These are phyloP conservation scores for Scheffersomyces insectosa DNA, from an alignment of 1,139 yeast species.

Conservation along the genomic window DNA sequence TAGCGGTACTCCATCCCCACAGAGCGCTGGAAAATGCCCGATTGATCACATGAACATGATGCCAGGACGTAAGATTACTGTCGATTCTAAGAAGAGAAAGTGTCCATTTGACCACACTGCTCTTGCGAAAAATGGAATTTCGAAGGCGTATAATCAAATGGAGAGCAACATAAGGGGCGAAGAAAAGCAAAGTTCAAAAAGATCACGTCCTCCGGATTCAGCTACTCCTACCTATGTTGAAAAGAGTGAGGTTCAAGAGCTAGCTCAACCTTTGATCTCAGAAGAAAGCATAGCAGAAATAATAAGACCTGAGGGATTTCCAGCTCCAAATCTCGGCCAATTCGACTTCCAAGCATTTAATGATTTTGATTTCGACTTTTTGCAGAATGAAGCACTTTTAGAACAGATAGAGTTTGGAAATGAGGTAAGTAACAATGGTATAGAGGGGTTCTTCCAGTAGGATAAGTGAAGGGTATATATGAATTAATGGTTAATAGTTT, in stretches of 20 bases:
- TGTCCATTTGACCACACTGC: slow-evolving; percentile 37
- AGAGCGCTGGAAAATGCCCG: slow-evolving; percentile 17
- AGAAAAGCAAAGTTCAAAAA: neutral
- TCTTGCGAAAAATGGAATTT: slow-evolving; percentile 13
- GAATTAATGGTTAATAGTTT: too few species aligned
- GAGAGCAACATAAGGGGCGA: slow-evolving; percentile 30
- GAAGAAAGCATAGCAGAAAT: neutral
- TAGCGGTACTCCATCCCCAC: slow-evolving; percentile 2
- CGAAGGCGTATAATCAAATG: slow-evolving; percentile 17
- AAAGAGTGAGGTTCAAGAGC: neutral
- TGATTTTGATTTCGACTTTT: slow-evolving; percentile 35
- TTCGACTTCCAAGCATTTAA: slow-evolving; percentile 14
- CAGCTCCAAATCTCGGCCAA: neutral
- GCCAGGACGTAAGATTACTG: neutral
- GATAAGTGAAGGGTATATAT: too few species aligned
- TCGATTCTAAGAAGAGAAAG: slow-evolving; percentile 17
- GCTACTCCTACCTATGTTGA: neutral
- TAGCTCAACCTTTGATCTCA: neutral
- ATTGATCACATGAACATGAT: slow-evolving; percentile 11
- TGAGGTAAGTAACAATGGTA: slow-evolving; percentile 10
- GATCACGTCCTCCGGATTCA: neutral
- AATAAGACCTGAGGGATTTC: neutral
- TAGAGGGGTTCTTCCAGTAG: slow-evolving; percentile 14
- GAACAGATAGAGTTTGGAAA: slow-evolving; percentile 16
- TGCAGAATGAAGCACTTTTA: slow-evolving; percentile 29